These are phyloP conservation scores for Dothiorella sarmentorum DNA, from an alignment of 2,329 filamentous ascomycete genomes.

Conservation along the genomic window DNA sequence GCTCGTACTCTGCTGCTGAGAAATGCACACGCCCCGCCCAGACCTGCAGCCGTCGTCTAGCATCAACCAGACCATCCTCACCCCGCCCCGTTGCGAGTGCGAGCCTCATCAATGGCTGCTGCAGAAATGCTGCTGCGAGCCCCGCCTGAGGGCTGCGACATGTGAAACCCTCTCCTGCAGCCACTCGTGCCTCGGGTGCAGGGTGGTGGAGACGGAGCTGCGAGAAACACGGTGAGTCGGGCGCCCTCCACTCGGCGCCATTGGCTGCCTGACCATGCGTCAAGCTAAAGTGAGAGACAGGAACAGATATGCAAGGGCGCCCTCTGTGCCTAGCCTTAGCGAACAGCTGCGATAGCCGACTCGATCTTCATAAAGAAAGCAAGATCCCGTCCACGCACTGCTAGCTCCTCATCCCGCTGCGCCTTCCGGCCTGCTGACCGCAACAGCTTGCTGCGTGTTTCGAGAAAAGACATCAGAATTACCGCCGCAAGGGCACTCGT, in stretches of 20 bases:
- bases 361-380: slow-evolving; percentile 12
- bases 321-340: slow-evolving; percentile 9
- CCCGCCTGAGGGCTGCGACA: too few species aligned
- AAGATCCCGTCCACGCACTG: not conserved
- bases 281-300: slow-evolving; percentile 6
- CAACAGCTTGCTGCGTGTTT: slow-evolving; percentile 8
- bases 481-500: slow-evolving; percentile 7
- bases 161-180: slow-evolving; percentile 15
- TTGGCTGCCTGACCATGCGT: slow-evolving; percentile 2
- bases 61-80: not conserved
- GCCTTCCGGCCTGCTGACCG: not conserved
- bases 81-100: too few species aligned
- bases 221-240: slow-evolving; percentile 1
- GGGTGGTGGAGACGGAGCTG: not conserved
- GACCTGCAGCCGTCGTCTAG: too few species aligned
- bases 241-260: not conserved
- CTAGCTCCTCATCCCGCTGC: not conserved
- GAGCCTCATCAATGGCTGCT: slow-evolving; percentile 13
- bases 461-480: slow-evolving; percentile 9
- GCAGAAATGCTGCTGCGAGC: not conserved
- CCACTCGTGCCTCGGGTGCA: not conserved
- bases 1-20: not conserved
- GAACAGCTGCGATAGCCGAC: slow-evolving; percentile 11
- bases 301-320: slow-evolving; percentile 18
- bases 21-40: not conserved